Percentiles rank a stretch among this genome's conserved stretches.
These are phyloP conservation scores for Antrodiella citrinella DNA, from an alignment of 768 basidiomycete species.

Conservation along the genomic window DNA sequence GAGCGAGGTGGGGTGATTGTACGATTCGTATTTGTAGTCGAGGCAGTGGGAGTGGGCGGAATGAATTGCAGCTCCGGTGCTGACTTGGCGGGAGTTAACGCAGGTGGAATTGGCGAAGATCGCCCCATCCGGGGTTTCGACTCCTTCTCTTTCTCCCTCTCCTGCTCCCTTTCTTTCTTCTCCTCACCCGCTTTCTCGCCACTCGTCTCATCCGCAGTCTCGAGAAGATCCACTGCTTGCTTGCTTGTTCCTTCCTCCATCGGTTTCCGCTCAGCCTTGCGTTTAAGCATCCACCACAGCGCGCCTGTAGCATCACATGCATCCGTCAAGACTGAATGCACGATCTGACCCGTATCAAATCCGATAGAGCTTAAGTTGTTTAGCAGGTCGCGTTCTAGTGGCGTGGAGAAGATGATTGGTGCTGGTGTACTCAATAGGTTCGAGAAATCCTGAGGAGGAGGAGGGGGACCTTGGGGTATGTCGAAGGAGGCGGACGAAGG, in stretches of 20 bases:
- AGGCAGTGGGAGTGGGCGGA: conserved; percentile 65
- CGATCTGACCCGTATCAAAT: conserved; percentile 90
- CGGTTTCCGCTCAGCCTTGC: conserved; percentile 62
- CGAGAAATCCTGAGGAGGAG: conserved; percentile 49
- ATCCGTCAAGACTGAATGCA: conserved; percentile 85
- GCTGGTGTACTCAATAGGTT: conserved; percentile 55
- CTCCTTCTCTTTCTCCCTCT: conserved; percentile 26
- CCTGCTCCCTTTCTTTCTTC: conserved; percentile 17
- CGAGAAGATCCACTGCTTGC: conserved; percentile 8
- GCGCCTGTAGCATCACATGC: conserved; percentile 91
- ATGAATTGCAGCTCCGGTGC: conserved; percentile 65
- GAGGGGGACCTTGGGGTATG: conserved; percentile 26
- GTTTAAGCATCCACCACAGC: conserved; percentile 93
- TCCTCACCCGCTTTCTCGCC: background rate
- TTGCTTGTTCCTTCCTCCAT: conserved; percentile 27
- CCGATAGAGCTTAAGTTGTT: conserved; percentile 69
- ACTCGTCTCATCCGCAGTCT: conserved; percentile 15
- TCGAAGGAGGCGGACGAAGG: conserved; percentile 43
- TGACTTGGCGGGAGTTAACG: conserved; percentile 27
- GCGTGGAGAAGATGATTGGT: conserved; percentile 82
- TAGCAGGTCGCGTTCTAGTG: conserved; percentile 72
- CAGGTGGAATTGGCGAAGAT: conserved; percentile 12
- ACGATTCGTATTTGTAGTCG: conserved; percentile 21
- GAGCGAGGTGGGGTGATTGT: conserved; percentile 47
- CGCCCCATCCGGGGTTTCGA: conserved; percentile 7